Evolutionary conservation across 352 stramenopile genomes (phyloP), one percentile per base, ranked within the genome.

Genomic region (Phytophthora constricta): DNA sequence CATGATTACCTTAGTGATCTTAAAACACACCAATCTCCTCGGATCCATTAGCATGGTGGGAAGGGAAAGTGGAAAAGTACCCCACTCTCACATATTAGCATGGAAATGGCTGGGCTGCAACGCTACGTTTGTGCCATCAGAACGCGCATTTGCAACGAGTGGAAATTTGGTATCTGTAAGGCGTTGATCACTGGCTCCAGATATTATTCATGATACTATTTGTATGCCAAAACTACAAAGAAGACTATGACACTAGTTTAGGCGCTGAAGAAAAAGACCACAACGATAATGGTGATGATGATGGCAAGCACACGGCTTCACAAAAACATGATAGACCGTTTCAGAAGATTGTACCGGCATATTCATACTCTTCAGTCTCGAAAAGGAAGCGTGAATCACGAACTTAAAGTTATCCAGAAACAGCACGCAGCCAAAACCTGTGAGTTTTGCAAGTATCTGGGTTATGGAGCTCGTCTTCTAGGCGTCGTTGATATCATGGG

Each of bases 101-200:
- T 23, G 55, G 1, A 54, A 62, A 27, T 62, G 55, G 55, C 17
- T 62, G 14, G 55, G 43, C 1, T 62, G 55, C 19, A 62, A 54
- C 13, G 55, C 42, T 1, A 55, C 55, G 8, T 62, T 42, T 4
- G 55, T 54, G 1, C 55, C 42, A 37, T 37, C 31, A 37, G 31
- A 37, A 37, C 31, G 31, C 31, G 31, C 31, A 37, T 37, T 37
- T 37, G 5, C 31, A 37, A 37, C 31, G 5, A 37, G 31, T 37
- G 31, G 31, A 11, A 37, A 37, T 37, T 5, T 37, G 5, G 31
- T 37, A 37, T 37, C 31, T 5, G 31, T 37, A 5, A 37, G 11
- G 31, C 5, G 31, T 5, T 13, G 5, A 5, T 37, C 31, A 13
- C 31, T 37, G 11, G 5, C 31, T 5, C 31, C 31, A 13, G 31